phyloP scores from a whole-genome alignment of 306 rosid genomes.

The Sphenostylis stenocarpa region DNA sequence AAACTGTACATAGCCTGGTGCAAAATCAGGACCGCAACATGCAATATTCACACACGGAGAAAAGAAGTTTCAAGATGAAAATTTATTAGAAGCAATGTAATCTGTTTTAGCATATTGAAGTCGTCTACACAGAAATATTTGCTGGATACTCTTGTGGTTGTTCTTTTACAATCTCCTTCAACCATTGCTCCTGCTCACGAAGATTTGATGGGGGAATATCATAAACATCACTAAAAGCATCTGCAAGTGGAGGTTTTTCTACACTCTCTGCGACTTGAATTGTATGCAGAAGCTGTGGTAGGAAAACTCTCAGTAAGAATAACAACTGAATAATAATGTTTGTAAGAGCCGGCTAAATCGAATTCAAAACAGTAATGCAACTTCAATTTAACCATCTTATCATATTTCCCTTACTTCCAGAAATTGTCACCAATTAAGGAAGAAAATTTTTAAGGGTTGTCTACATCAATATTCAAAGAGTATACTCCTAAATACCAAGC shows the following conservation, averaged over 20 bases:
- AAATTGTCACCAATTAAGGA: neutral
- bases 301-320: constrained; percentile 28
- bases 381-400: neutral
- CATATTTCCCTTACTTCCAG: neutral
- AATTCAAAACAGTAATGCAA: neutral
- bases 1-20: neutral
- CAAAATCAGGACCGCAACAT: neutral
- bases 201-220: constrained; percentile 74
- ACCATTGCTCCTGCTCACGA: constrained; percentile 66
- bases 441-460: neutral
- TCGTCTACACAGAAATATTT: constrained; percentile 53
- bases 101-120: neutral
- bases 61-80: constrained; percentile 12
- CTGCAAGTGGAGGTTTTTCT: constrained; percentile 74
- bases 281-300: constrained; percentile 66
- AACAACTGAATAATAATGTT: constrained; percentile 13
- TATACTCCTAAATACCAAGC: neutral
- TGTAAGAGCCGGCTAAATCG: neutral
- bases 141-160: constrained; percentile 68
- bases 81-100: neutral
- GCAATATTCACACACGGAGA: neutral
- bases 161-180: constrained; percentile 59
- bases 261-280: constrained; percentile 83
- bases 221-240: constrained; percentile 79
- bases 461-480: constrained; percentile 6